A percentile compares a stretch with the other conserved stretches of the same genome.
Evolutionary conservation across 257 asterid species (phyloP).

Genomic region (Capsicum rhomboideum): DNA sequence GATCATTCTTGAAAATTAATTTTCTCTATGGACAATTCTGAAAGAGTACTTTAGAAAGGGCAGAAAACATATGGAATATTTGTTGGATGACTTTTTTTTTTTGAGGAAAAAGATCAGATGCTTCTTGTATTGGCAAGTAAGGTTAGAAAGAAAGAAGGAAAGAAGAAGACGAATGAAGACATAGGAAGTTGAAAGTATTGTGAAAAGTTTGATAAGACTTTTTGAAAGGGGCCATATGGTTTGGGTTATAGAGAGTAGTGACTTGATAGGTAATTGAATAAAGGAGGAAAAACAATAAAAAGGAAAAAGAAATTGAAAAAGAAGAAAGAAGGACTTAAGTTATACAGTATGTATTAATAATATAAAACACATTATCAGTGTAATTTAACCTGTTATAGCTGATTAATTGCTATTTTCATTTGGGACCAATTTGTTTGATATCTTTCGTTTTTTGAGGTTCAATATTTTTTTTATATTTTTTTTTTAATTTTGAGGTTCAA

Average conservation of each 20-base stretch:
- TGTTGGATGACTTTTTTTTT: not conserved
- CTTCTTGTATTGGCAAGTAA: not conserved
- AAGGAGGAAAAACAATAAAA: not conserved
- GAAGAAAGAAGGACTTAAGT: not conserved
- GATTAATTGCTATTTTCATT: not conserved
- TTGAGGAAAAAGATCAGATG: not conserved
- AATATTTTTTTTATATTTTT: no score
- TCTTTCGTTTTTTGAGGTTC: no score
- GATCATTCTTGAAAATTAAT: not conserved
- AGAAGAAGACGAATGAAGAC: not conserved
- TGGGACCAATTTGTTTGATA: no score
- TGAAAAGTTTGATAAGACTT: slow-evolving; percentile 14
- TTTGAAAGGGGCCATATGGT: slow-evolving; percentile 39
- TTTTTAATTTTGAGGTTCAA: no score
- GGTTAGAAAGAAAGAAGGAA: not conserved
- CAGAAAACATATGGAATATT: not conserved
- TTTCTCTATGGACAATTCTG: not conserved
- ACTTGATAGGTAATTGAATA: not conserved
- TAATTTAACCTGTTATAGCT: not conserved
- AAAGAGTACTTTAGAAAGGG: slow-evolving; percentile 9
- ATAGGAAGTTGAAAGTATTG: slow-evolving; percentile 26
- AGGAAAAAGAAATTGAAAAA: not conserved
- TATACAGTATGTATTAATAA: no score
- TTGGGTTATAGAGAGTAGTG: slow-evolving; percentile 9
- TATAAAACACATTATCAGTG: no score